Conservation (phyloP, 2,329 filamentous ascomycete species). For the Neofusicoccum laricinum region DNA sequence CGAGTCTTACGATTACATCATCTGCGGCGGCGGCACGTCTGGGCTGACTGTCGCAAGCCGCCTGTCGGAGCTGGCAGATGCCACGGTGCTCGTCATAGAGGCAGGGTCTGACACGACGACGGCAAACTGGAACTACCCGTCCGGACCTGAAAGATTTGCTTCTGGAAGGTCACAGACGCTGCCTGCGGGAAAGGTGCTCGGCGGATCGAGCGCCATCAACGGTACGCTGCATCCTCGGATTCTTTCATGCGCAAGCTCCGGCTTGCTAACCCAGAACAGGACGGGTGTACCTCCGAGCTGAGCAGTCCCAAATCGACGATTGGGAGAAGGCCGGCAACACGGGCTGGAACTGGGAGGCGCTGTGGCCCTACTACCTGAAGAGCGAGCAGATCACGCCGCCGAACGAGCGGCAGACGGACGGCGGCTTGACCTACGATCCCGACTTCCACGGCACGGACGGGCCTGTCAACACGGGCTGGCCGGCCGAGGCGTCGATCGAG, state of each 20-base stretch:
- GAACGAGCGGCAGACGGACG: background rate
- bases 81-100: constrained; percentile 21
- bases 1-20: constrained; percentile 17
- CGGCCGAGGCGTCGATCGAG: background rate
- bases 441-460: background rate
- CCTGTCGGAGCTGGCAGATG: constrained; percentile 24
- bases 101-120: constrained; percentile 25
- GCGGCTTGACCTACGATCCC: background rate
- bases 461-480: constrained; percentile 14
- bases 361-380: constrained; percentile 15
- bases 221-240: constrained; percentile 20
- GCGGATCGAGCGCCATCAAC: constrained; percentile 38
- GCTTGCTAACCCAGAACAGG: background rate
- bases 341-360: constrained; percentile 15
- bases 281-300: background rate
- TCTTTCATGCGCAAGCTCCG: background rate
- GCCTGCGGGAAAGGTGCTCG: constrained; percentile 34
- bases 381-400: constrained; percentile 11
- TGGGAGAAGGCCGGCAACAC: constrained; percentile 14
- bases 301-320: constrained; percentile 11
- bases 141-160: constrained; percentile 22
- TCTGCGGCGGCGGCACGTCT: constrained; percentile 19
- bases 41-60: constrained; percentile 18
- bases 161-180: constrained; percentile 29
- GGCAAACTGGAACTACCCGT: constrained; percentile 25